A percentile compares a stretch with the other conserved stretches of the same genome.
phyloP scores from a whole-genome alignment of 225 moss, liverwort and hornwort genomes.

The Climacium dendroides region DNA sequence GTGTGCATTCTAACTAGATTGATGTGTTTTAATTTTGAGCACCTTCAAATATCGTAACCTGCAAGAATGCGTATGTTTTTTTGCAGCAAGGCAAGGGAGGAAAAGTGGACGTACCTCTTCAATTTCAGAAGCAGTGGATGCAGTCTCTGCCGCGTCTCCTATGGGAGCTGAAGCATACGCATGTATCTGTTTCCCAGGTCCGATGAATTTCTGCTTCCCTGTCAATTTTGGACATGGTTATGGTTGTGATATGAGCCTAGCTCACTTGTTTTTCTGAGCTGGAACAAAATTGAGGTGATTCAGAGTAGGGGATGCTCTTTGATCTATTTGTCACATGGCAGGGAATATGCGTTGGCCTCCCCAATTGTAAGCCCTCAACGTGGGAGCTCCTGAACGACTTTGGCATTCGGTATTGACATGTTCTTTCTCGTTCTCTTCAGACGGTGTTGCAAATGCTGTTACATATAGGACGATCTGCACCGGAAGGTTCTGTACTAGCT shows the following conservation, averaged over 20 bases:
- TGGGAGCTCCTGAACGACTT: not conserved
- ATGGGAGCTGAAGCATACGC: constrained; percentile 83
- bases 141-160: constrained; percentile 81
- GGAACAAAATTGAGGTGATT: not conserved
- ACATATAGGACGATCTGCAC: constrained; percentile 70
- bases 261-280: not conserved
- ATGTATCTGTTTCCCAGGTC: constrained; percentile 67
- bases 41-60: not conserved
- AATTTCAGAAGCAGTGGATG: constrained; percentile 74
- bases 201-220: not conserved
- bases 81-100: constrained; percentile 19
- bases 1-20: not conserved
- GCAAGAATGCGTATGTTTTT: constrained; percentile 3
- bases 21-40: not conserved
- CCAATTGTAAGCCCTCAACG: not conserved
- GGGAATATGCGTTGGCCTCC: not conserved
- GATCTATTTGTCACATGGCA: not conserved
- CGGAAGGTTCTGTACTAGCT: constrained; percentile 51
- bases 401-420: not conserved
- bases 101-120: constrained; percentile 31
- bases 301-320: not conserved
- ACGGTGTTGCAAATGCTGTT: constrained; percentile 87
- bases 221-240: not conserved
- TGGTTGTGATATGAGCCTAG: not conserved
- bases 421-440: constrained; percentile 21